A percentile compares a stretch with the other conserved stretches of the same genome.
These are phyloP conservation scores for Cutaneotrichosporon dermatis DNA, from an alignment of 1,284 basidiomycete genomes.

Conservation along the genomic window DNA sequence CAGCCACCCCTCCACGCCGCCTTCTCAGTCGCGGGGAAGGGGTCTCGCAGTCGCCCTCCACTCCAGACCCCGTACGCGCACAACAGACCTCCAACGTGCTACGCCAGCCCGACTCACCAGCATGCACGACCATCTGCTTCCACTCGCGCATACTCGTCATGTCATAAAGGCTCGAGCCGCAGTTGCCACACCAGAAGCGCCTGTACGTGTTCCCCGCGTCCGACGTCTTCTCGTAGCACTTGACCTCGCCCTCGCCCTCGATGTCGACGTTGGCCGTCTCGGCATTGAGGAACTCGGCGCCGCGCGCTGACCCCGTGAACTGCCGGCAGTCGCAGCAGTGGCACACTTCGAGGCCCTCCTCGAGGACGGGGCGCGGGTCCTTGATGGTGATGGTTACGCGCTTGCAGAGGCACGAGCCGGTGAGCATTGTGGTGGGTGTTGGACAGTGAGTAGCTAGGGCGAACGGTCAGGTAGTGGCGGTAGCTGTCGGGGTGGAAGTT, in stretches of 20 bases:
- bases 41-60: too few species aligned
- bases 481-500: too few species aligned
- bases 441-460: too few species aligned
- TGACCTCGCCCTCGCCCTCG: not conserved
- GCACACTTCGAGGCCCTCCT: not conserved
- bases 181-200: not conserved
- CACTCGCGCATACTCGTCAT: not conserved
- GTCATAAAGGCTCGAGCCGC: not conserved
- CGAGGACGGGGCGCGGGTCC: not conserved
- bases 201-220: not conserved
- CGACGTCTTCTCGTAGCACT: not conserved
- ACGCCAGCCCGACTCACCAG: not conserved
- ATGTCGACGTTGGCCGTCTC: not conserved
- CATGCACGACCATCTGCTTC: not conserved
- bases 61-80: too few species aligned
- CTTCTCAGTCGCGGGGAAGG: not conserved
- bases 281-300: too few species aligned
- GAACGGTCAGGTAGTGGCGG: too few species aligned
- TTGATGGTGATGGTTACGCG: conserved; percentile 4
- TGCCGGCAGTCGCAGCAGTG: conserved; percentile 5
- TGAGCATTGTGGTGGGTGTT: not conserved
- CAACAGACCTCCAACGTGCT: too few species aligned
- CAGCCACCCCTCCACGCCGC: too few species aligned
- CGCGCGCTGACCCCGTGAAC: not conserved
- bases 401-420: not conserved